Conservation (phyloP, 257 asterid genomes). For the Nicotiana noctiflora region DNA sequence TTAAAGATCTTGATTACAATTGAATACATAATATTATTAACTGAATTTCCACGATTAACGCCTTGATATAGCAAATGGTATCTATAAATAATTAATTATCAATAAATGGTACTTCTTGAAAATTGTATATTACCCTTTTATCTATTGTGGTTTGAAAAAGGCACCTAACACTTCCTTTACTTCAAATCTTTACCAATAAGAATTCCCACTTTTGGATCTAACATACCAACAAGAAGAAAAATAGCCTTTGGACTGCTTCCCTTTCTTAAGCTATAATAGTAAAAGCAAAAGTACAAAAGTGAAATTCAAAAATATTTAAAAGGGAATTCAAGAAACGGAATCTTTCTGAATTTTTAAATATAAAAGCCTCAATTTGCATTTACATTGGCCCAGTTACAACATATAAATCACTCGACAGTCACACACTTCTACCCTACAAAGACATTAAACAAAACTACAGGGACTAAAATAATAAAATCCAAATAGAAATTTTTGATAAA, state of each 20-base stretch:
- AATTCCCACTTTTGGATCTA: background rate
- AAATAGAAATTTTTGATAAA: background rate
- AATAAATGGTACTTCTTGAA: too few species aligned
- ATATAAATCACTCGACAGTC: conserved; percentile 10
- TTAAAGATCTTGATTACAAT: too few species aligned
- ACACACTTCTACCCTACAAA: conserved; percentile 13
- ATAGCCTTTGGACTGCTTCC: background rate
- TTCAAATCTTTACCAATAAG: background rate
- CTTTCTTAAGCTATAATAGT: background rate
- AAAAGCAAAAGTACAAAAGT: background rate
- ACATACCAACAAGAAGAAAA: background rate
- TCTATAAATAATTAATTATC: too few species aligned
- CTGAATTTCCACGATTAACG: too few species aligned
- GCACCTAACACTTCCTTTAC: background rate
- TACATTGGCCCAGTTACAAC: conserved; percentile 38
- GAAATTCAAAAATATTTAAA: background rate
- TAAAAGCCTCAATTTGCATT: conserved; percentile 23
- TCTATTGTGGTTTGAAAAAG: background rate
- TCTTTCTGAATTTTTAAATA: background rate
- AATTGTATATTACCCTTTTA: too few species aligned
- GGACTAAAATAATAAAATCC: conserved; percentile 17
- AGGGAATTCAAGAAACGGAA: background rate
- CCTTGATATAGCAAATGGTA: too few species aligned
- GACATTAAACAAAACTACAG: conserved; percentile 34
- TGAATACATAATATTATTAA: too few species aligned